A percentile compares a stretch with the other conserved stretches of the same genome.
phyloP scores from a whole-genome alignment of 164 flowering plant species.

The Magnolia kwangsiensis region DNA sequence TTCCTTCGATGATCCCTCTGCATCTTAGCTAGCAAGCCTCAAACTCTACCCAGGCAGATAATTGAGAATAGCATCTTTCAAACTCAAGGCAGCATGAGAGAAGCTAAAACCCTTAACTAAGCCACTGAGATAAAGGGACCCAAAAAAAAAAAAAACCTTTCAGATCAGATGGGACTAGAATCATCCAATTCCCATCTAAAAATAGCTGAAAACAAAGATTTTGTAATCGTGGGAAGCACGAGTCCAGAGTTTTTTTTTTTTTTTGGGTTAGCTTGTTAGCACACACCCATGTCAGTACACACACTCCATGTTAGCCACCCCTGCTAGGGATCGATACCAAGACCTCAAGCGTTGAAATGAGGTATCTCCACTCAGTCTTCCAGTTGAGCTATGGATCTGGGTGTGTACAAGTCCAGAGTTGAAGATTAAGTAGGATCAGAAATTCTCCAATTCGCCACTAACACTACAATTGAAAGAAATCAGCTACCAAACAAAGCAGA shows the following conservation, averaged over 20 bases:
- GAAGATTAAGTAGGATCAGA: not conserved
- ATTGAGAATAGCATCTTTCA: not conserved
- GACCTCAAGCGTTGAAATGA: too few species aligned
- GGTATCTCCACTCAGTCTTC: too few species aligned
- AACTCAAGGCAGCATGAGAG: too few species aligned
- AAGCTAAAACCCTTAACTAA: not conserved
- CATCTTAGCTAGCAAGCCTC: constrained; percentile 49
- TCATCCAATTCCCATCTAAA: not conserved
- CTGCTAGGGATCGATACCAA: too few species aligned
- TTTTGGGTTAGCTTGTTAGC: too few species aligned
- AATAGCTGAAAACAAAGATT: not conserved
- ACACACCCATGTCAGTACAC: too few species aligned
- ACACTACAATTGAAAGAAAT: not conserved
- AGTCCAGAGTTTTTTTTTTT: too few species aligned
- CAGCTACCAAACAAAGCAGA: not conserved
- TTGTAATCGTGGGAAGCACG: not conserved
- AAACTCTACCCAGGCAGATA: constrained; percentile 5
- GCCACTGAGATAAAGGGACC: not conserved
- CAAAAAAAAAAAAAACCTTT: not conserved
- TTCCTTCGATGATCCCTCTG: constrained; percentile 78
- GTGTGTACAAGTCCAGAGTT: not conserved
- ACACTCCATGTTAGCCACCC: too few species aligned
- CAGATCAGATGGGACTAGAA: not conserved
- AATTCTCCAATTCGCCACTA: not conserved
- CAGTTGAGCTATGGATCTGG: too few species aligned